A percentile compares a stretch with the other conserved stretches of the same genome.
These are phyloP conservation scores for Saccharomyces paradoxus DNA, from an alignment of 805 yeast species.

Conservation along the genomic window DNA sequence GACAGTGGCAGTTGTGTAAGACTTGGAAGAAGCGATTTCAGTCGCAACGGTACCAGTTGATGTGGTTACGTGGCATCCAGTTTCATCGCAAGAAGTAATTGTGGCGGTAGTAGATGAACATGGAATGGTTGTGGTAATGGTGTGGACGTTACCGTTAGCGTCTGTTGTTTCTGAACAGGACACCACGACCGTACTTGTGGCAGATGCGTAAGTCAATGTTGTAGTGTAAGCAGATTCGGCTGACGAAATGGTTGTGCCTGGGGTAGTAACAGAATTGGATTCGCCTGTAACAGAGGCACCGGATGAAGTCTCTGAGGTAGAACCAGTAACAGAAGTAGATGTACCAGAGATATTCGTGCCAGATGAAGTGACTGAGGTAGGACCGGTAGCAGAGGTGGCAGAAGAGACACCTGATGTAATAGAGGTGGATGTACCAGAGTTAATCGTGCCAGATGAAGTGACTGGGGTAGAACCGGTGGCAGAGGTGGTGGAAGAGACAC, in stretches of 20 bases:
- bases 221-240: conserved; percentile 2
- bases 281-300: background rate
- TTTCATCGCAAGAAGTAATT: conserved; percentile 3
- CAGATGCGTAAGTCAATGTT: background rate
- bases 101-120: conserved; percentile 3
- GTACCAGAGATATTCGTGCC: too few species aligned
- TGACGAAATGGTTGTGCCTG: background rate
- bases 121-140: conserved; percentile 3
- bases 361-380: too few species aligned
- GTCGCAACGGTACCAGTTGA: background rate
- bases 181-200: background rate
- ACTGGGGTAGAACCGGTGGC: too few species aligned
- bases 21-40: conserved; percentile 1
- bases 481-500: conserved; percentile 10
- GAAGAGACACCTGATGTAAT: too few species aligned
- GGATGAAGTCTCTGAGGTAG: conserved; percentile 31
- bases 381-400: too few species aligned
- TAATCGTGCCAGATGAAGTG: too few species aligned
- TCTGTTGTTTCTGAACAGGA: background rate
- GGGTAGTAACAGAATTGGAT: too few species aligned
- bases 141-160: background rate
- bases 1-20: conserved; percentile 1
- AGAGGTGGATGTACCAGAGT: too few species aligned
- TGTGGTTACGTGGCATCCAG: background rate
- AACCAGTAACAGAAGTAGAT: conserved; percentile 24